Evolutionary conservation across 441 rosid genomes (phyloP).

Genomic region (Codiaeum variegatum): DNA sequence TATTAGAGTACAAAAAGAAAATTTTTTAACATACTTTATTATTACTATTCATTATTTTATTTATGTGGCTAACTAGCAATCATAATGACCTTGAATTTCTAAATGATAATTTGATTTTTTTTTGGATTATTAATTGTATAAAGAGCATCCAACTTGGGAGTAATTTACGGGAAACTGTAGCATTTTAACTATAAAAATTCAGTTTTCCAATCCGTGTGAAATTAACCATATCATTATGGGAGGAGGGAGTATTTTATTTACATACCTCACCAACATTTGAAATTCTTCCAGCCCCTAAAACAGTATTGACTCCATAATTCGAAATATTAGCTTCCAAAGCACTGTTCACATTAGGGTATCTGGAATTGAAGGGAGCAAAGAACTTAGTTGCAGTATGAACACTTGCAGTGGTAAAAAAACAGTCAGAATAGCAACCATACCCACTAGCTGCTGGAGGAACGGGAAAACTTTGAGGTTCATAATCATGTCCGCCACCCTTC

Average conservation of each 20-base stretch:
- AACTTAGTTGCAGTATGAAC: constrained; percentile 14
- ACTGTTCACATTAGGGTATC: constrained; percentile 33
- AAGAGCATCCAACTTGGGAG: too few relatives aligned
- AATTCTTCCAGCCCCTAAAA: constrained; percentile 29
- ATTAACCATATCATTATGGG: too few relatives aligned
- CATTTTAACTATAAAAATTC: too few relatives aligned
- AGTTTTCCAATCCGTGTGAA: too few relatives aligned
- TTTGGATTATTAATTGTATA: too few relatives aligned
- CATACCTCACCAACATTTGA: constrained; percentile 42
- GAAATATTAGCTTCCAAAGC: constrained; percentile 34
- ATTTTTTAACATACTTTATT: too few relatives aligned
- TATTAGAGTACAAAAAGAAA: too few relatives aligned
- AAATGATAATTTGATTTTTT: too few relatives aligned
- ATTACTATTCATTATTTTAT: too few relatives aligned
- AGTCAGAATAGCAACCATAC: constrained; percentile 25
- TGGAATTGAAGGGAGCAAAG: constrained; percentile 18
- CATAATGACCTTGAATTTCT: too few relatives aligned
- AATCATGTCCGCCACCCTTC: constrained; percentile 43
- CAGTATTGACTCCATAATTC: constrained; percentile 26
- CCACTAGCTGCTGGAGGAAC: constrained; percentile 37
- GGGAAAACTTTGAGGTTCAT: constrained; percentile 39
- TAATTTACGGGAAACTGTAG: too few relatives aligned
- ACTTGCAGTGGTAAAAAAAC: neutral
- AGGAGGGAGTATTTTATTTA: neutral
- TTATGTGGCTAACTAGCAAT: too few relatives aligned